These are phyloP conservation scores for Stagonosporopsis rhizophila DNA, from an alignment of 2,329 filamentous ascomycete species.

Conservation along the genomic window DNA sequence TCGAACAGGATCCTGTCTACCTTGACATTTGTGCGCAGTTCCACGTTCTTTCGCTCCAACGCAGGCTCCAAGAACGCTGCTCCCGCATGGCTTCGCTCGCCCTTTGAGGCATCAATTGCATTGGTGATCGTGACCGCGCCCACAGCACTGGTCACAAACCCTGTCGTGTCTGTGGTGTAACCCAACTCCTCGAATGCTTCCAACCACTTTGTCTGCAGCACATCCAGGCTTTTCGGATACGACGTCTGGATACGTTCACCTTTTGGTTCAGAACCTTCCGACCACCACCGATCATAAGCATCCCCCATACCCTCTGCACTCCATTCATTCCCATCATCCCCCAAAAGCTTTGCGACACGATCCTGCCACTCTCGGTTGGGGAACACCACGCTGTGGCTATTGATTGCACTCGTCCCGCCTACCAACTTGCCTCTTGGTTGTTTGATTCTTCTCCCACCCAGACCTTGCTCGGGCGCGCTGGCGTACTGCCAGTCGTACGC, in stretches of 20 bases:
- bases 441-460: slow-evolving; percentile 23
- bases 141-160: slow-evolving; percentile 18
- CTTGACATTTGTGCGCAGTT: slow-evolving; percentile 21
- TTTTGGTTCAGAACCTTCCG: slow-evolving; percentile 5
- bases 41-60: slow-evolving; percentile 25
- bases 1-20: slow-evolving; percentile 25
- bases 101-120: slow-evolving; percentile 25
- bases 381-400: slow-evolving; percentile 30
- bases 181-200: slow-evolving; percentile 29
- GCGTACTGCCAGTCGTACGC: slow-evolving; percentile 18
- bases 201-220: slow-evolving; percentile 22
- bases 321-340: slow-evolving; percentile 19
- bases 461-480: slow-evolving; percentile 18
- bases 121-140: slow-evolving; percentile 27
- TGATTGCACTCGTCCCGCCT: slow-evolving; percentile 30
- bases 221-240: slow-evolving; percentile 21
- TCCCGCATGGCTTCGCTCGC: slow-evolving; percentile 30
- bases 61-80: slow-evolving; percentile 28
- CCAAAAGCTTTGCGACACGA: slow-evolving; percentile 23
- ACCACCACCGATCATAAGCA: slow-evolving; percentile 25
- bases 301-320: slow-evolving; percentile 20
- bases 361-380: slow-evolving; percentile 30
- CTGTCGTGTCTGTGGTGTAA: slow-evolving; percentile 14
- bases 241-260: slow-evolving; percentile 20
- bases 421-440: slow-evolving; percentile 29